Percentiles rank a stretch among this genome's conserved stretches.
Evolutionary conservation across 768 basidiomycete genomes (phyloP).

Genomic region (Mycena alexandri): DNA sequence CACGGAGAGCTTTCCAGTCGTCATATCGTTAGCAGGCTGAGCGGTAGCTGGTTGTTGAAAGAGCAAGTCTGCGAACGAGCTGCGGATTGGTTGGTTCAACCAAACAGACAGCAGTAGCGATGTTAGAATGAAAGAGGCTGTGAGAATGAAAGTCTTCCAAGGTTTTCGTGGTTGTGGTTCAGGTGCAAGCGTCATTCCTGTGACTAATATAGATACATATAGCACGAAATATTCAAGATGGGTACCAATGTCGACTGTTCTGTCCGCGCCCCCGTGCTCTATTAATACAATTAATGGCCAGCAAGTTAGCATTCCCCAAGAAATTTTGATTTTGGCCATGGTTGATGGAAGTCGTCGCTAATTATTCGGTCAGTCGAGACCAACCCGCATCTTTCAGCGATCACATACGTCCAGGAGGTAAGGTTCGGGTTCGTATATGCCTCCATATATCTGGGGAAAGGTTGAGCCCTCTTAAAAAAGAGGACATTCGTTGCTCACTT

Average conservation of each 20-base stretch:
- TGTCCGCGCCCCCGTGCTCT: conserved; percentile 9
- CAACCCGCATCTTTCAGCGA: background rate
- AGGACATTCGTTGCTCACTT: conserved; percentile 53
- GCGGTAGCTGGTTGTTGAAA: background rate
- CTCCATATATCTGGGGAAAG: conserved; percentile 50
- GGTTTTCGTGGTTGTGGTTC: conserved; percentile 23
- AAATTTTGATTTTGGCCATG: conserved; percentile 77
- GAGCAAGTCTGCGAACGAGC: conserved; percentile 13
- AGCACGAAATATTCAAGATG: background rate
- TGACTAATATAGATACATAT: background rate
- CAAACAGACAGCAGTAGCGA: conserved; percentile 20
- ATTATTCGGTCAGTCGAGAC: background rate
- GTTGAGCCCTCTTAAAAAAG: background rate
- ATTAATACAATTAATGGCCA: conserved; percentile 4
- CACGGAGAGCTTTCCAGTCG: conserved; percentile 75
- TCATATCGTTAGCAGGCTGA: conserved; percentile 44
- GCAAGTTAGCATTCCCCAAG: conserved; percentile 69
- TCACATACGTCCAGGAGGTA: conserved; percentile 70
- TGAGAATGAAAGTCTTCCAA: background rate
- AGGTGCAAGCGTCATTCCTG: background rate
- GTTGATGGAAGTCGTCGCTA: conserved; percentile 66
- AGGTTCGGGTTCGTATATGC: conserved; percentile 87
- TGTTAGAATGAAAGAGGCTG: conserved; percentile 14
- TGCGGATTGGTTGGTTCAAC: conserved; percentile 20
- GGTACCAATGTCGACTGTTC: conserved; percentile 11